Percentiles rank a stretch among this genome's conserved stretches.
Conservation (phyloP, 2,329 filamentous ascomycete genomes). For the Sporothrix sp. region DNA sequence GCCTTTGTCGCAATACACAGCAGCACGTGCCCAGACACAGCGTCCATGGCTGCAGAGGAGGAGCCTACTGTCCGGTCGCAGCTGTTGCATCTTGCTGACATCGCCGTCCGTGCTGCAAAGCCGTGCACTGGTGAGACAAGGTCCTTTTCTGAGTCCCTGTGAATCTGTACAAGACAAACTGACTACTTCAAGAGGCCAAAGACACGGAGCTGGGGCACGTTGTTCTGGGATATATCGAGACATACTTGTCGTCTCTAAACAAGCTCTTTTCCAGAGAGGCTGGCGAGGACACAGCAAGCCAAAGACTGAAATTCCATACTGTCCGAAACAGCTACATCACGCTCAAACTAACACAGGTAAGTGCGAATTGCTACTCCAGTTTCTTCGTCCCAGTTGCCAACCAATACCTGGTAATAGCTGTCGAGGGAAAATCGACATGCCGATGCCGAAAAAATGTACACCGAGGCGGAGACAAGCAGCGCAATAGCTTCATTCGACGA, state of each 20-base stretch:
- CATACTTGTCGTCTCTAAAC: slow-evolving; percentile 33
- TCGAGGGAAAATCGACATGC: slow-evolving; percentile 66
- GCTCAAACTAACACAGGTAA: slow-evolving; percentile 57
- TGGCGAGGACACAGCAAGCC: slow-evolving; percentile 18
- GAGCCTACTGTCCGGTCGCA: not conserved
- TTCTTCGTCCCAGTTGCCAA: not conserved
- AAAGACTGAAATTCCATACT: slow-evolving; percentile 20
- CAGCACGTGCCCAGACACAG: not conserved
- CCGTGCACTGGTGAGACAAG: slow-evolving; percentile 46
- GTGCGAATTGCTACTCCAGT: slow-evolving; percentile 32
- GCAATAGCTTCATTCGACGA: slow-evolving; percentile 34
- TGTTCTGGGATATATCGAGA: slow-evolving; percentile 54
- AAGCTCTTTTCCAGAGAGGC: slow-evolving; percentile 18
- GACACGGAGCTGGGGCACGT: slow-evolving; percentile 49
- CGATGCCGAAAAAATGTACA: slow-evolving; percentile 68
- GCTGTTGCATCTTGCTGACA: slow-evolving; percentile 4
- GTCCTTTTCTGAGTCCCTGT: not conserved
- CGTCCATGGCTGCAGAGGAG: not conserved
- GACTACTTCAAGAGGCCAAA: slow-evolving; percentile 34
- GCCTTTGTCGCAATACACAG: slow-evolving; percentile 57
- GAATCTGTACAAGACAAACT: slow-evolving; percentile 6
- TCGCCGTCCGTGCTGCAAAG: slow-evolving; percentile 23
- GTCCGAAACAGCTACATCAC: slow-evolving; percentile 54
- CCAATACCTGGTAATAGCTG: slow-evolving; percentile 33
- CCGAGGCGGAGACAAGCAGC: slow-evolving; percentile 38